Percentiles rank a stretch among this genome's conserved stretches.
Evolutionary conservation across 352 stramenopile species (phyloP).

Genomic region (Pseudoperonospora humuli): DNA sequence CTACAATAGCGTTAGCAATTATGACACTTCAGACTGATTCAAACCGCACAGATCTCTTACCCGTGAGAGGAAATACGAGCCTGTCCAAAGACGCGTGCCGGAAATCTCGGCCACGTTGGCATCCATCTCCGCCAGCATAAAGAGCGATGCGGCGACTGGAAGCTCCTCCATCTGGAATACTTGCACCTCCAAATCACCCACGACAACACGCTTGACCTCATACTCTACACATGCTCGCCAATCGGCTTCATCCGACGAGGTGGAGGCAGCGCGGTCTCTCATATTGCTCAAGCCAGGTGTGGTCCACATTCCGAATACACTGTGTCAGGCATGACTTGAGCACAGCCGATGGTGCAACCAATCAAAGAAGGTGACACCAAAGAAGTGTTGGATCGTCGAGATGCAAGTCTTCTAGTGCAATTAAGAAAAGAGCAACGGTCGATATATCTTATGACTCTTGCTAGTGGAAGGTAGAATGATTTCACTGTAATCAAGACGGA

Average conservation of each 20-base stretch:
- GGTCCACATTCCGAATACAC: no score
- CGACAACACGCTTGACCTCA: conserved; percentile 36
- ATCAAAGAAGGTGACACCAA: no score
- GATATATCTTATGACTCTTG: no score
- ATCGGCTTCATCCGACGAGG: conserved; percentile 27
- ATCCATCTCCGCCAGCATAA: conserved; percentile 58
- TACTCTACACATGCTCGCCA: conserved; percentile 51
- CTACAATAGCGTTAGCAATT: conserved; percentile 11
- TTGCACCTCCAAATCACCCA: conserved; percentile 35
- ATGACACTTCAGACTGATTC: neutral
- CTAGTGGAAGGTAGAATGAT: no score
- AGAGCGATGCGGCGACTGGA: conserved; percentile 40
- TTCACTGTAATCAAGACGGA: no score
- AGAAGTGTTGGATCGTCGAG: no score
- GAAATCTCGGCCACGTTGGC: conserved; percentile 64
- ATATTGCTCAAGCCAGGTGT: no score
- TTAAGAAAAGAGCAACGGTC: no score
- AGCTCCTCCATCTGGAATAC: conserved; percentile 61
- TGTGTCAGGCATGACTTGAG: no score
- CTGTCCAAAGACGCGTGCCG: conserved; percentile 68
- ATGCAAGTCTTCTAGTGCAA: no score
- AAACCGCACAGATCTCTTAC: conserved; percentile 7
- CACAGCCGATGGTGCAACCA: no score
- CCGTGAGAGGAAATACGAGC: conserved; percentile 50
- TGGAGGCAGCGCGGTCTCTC: no score